Evolutionary conservation across 2,329 filamentous ascomycete genomes (phyloP).

Genomic region (Lachnellula willkommii): DNA sequence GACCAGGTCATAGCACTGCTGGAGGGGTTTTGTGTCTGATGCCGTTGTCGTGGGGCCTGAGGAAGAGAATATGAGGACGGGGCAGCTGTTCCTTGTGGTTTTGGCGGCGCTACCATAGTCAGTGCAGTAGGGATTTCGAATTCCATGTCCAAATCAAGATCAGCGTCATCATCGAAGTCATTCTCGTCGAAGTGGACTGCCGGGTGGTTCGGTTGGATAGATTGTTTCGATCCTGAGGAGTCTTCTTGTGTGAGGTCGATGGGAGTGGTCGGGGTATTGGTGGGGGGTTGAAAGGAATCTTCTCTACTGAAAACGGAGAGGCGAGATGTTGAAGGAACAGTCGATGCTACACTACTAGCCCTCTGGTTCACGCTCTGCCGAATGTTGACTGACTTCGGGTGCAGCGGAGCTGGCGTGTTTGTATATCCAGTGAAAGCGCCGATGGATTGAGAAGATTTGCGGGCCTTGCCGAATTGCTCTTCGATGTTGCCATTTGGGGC

Average conservation of each 20-base stretch:
- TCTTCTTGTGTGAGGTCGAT: slow-evolving; percentile 35
- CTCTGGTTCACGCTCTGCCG: slow-evolving; percentile 11
- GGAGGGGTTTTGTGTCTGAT: slow-evolving; percentile 14
- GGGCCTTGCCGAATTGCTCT: slow-evolving; percentile 44
- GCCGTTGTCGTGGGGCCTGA: neutral
- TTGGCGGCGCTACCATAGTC: slow-evolving; percentile 28
- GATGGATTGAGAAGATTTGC: slow-evolving; percentile 34
- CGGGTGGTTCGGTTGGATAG: slow-evolving; percentile 11
- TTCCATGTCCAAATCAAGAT: slow-evolving; percentile 65
- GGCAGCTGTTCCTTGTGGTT: slow-evolving; percentile 36
- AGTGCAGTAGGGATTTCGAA: slow-evolving; percentile 19
- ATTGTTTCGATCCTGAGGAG: slow-evolving; percentile 22
- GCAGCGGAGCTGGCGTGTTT: slow-evolving; percentile 19
- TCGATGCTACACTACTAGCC: neutral
- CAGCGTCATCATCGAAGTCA: slow-evolving; percentile 80
- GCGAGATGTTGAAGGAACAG: slow-evolving; percentile 30
- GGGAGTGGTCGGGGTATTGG: slow-evolving; percentile 32
- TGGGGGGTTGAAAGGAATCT: slow-evolving; percentile 41
- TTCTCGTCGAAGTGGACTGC: slow-evolving; percentile 64
- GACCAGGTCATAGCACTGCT: slow-evolving; percentile 32
- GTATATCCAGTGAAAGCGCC: slow-evolving; percentile 33
- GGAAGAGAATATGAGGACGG: slow-evolving; percentile 14
- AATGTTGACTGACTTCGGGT: slow-evolving; percentile 22
- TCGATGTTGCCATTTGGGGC: slow-evolving; percentile 43
- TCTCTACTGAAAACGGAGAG: slow-evolving; percentile 40